A percentile compares a stretch with the other conserved stretches of the same genome.
These are phyloP conservation scores for Psilocybe azurescens DNA, from an alignment of 768 basidiomycete genomes.

Conservation along the genomic window DNA sequence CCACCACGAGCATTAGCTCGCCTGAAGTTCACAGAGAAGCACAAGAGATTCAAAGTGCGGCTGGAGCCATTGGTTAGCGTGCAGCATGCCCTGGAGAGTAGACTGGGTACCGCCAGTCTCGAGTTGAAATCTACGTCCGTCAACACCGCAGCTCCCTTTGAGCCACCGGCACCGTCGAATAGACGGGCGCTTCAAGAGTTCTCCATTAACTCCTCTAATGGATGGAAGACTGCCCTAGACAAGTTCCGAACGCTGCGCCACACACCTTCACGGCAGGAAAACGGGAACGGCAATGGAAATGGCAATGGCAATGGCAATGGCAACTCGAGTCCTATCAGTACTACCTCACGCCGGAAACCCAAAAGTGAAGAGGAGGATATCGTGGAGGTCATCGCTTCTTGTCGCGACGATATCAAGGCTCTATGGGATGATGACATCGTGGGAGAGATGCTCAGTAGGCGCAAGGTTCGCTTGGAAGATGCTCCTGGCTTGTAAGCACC, in stretches of 20 bases:
- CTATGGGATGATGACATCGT: constrained; percentile 73
- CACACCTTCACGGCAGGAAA: constrained; percentile 24
- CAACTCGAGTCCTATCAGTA: constrained; percentile 18
- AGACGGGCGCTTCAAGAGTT: constrained; percentile 52
- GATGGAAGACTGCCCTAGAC: constrained; percentile 69
- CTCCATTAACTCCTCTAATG: constrained; percentile 64
- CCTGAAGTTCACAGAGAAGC: constrained; percentile 64
- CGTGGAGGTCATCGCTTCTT: constrained; percentile 61
- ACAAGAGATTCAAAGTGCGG: constrained; percentile 60
- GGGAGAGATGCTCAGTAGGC: constrained; percentile 59
- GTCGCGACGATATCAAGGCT: constrained; percentile 67
- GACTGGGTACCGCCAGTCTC: constrained; percentile 61
- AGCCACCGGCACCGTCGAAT: constrained; percentile 23
- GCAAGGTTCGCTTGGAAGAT: constrained; percentile 67
- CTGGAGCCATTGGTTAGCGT: constrained; percentile 63
- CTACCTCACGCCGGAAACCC: constrained; percentile 21
- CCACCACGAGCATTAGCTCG: constrained; percentile 43
- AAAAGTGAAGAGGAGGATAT: constrained; percentile 59
- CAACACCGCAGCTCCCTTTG: constrained; percentile 48
- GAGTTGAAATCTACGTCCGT: constrained; percentile 51
- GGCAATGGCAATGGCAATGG: constrained; percentile 15
- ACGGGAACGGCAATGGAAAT: constrained; percentile 23
- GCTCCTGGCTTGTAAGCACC: constrained; percentile 73
- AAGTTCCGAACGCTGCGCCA: constrained; percentile 49
- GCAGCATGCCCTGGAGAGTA: constrained; percentile 62